Evolutionary conservation across 2,329 filamentous ascomycete species (phyloP), one percentile per base, ranked within the genome.

Genomic region (Cladophialophora yegresii): DNA sequence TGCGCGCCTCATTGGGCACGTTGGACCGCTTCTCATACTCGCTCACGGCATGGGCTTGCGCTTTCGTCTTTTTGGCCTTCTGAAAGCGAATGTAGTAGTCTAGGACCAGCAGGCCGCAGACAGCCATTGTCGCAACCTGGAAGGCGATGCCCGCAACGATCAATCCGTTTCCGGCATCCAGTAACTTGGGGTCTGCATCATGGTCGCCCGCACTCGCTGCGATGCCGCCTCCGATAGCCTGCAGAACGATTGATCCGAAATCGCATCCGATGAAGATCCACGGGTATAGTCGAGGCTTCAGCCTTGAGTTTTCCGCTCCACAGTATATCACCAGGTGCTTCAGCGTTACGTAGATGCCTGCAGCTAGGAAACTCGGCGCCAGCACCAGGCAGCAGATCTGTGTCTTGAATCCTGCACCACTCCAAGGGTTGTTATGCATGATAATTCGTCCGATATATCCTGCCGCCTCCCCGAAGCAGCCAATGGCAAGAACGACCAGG

Each of bases 231-330:
- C 85, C 85, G 4, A 79, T 79, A 4, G 84, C 84, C 72, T 88
- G 85, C 4, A 87, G 75, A 13, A 84, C 68, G 20, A 88, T 80
- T 20, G 82, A 84, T 55, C 84, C 71, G 54, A 87, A 69, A 67
- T 88, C 86, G 71, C 83, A 85, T 13, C 77, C 73, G 67, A 87
- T 83, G 75, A 88, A 88, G 66, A 87, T 80, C 74, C 82, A 81
- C 6, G 85, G 86, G 73, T 86, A 87, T 58, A 80, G 76, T 4
- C 75, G 73, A 8, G 82, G 80, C 43, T 77, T 78, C 57, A 84
- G 75, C 36, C 78, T 77, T 30, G 81, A 83, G 67, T 82, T 75
- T 58, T 81, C 75, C 1, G 77, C 73, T 6, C 85, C 85, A 60
- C 86, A 84, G 55, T 80, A 78, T 23, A 83, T 73, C 62, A 87